Evolutionary conservation across 2,329 filamentous ascomycete genomes (phyloP), one percentile per base, ranked within the genome.

Genomic region (Ilyonectria mors-panacis): DNA sequence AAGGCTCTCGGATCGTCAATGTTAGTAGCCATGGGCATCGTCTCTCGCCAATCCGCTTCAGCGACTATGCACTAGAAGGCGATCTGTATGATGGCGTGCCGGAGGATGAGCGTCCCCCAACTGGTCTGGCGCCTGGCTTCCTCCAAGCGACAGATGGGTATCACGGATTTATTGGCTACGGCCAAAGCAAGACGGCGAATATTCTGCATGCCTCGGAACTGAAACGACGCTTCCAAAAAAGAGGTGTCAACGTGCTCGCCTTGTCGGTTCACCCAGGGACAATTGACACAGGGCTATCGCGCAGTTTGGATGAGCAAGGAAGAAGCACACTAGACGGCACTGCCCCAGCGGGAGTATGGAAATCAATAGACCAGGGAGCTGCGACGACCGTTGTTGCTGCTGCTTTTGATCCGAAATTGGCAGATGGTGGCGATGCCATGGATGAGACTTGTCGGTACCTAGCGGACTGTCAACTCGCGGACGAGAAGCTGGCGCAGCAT

Each of bases 11-110:
- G 0, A 66, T 87, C 8, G 79, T 87, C 21, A 85, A 80, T 65
- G 75, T 87, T 8, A 80, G 79, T 28, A 85, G 84, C 70, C 75
- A 81, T 35, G 84, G 83, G 2, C 80, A 87, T 67, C 77, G 81
- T 6, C 54, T 85, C 13, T 74, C 76, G 2, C 81, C 81, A 1
- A 73, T 86, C 17, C 76, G 83, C 3, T 85, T 82, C 65, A 76
- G 78, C 50, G 84, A 86, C 70, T 81, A 77, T 44, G 82, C 84
- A 37, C 85, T 85, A 66, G 35, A 59, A 26, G 13, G 21, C 0
- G 63, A 59, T 6, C 13, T 68, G 6, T 68, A 66, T 5, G 35
- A 62, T 19, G 66, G 66, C 2, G 66, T 68, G 15, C 54, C 63
- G 3, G 58, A 62, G 28, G 58, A 55, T 15, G 66, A 68, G 42